Evolutionary conservation across 1,139 yeast species (phyloP).

Genomic region (Saccharomyces pastorianus): DNA sequence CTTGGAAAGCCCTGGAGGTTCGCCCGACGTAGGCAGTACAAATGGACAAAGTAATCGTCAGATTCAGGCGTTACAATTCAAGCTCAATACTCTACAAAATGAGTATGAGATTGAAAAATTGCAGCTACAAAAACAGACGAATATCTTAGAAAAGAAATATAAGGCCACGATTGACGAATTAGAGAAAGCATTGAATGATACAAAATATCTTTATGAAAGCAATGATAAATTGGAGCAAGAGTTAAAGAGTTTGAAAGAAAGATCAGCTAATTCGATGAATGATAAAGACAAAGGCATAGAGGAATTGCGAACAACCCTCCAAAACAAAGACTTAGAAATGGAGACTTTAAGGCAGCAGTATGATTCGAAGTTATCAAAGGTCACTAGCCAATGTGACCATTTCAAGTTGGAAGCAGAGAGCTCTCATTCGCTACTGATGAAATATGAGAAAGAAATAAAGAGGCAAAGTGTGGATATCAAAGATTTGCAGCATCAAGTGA

Average conservation of each 20-base stretch:
- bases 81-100: constrained; percentile 22
- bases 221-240: constrained; percentile 32
- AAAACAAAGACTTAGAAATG: constrained; percentile 12
- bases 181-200: constrained; percentile 21
- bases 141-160: constrained; percentile 21
- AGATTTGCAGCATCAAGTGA: constrained; percentile 13
- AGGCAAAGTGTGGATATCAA: constrained; percentile 16
- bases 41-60: constrained; percentile 14
- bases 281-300: constrained; percentile 20
- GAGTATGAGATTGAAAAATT: constrained; percentile 25
- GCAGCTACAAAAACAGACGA: constrained; percentile 20
- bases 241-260: constrained; percentile 28
- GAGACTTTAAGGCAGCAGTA: constrained; percentile 16
- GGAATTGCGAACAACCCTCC: constrained; percentile 13
- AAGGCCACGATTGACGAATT: constrained; percentile 24
- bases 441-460: constrained; percentile 20
- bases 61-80: constrained; percentile 20
- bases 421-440: constrained; percentile 14
- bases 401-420: constrained; percentile 14
- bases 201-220: constrained; percentile 34
- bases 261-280: constrained; percentile 19
- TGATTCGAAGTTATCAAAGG: constrained; percentile 10
- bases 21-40: constrained; percentile 6
- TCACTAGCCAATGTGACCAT: constrained; percentile 14
- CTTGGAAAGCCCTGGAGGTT: constrained; percentile 35